Base-by-base conservation (phyloP, 352 stramenopile genomes). In the Plasmopara muralis region DNA sequence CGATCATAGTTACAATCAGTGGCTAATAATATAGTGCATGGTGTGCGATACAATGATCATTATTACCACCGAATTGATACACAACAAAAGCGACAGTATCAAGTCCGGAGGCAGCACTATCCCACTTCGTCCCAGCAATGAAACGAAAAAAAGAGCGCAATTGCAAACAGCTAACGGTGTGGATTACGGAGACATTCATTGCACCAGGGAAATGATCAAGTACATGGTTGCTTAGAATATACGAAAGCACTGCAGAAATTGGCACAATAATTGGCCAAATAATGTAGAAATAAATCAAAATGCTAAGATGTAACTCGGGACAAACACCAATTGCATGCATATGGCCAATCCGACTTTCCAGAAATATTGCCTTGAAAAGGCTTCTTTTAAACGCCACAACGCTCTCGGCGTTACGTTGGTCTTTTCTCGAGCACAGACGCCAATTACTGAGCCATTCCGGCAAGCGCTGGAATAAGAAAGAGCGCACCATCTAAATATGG, bases 91-190 rank as follows among this genome's bases (percentile, higher is more conserved):
- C 0, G 73, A 68, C 8, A 87, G 25, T 43, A 88, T 48, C 5
- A 85, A 18, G 33, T 91, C 80, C 6, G 76, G 73, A 25, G 77
- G 77, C 9, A 82, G 18, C 15, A 77, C 50, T 10, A 74, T 65
- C 9, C 80, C 80, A 15, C 60, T 74, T 51, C 80, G 75, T 1
- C 80, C 80, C 37, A 91, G 69, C 25, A 91, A 64, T 25, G 80
- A 77, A 28, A 91, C 74, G 50, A 88, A 87, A 52, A 91, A 87
- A 77, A 73, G 50, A 87, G 64, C 29, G 72, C 73, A 14, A 87
- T 66, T 28, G 71, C 62, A 38, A 83, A 71, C 67, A 71, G 48
- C 69, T 73, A 43, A 74, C 69, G 3, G 61, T 84, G 62, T 87
- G 76, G 18, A 88, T 51, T 42, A 87, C 70, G 6, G 80, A 77